These are phyloP conservation scores for Aureobasidium sp. DNA, from an alignment of 2,329 filamentous ascomycete species.

Conservation along the genomic window DNA sequence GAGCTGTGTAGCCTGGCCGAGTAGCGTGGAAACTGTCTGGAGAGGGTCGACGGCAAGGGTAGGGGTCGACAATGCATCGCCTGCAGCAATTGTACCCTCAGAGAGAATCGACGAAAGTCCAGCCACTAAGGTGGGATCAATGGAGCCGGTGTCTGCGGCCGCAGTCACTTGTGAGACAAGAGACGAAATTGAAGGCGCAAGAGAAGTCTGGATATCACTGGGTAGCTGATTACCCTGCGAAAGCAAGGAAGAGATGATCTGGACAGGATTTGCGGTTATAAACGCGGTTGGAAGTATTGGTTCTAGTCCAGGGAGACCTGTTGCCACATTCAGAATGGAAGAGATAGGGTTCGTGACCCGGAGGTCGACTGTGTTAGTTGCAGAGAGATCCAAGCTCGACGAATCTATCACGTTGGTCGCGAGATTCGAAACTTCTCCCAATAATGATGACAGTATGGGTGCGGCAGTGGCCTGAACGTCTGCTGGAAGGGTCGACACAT, in stretches of 20 bases:
- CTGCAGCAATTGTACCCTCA: not conserved
- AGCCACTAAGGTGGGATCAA: not conserved
- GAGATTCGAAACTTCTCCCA: not conserved
- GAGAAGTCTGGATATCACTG: not conserved
- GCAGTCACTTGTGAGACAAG: not conserved
- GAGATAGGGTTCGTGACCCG: not conserved
- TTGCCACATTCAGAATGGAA: not conserved
- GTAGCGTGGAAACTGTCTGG: not conserved
- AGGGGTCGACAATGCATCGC: not conserved
- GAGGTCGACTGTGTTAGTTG: not conserved
- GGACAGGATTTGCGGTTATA: not conserved
- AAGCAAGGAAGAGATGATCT: not conserved
- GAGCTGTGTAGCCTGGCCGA: not conserved
- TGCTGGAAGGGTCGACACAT: not conserved
- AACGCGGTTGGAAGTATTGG: not conserved
- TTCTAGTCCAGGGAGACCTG: not conserved
- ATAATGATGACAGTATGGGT: not conserved
- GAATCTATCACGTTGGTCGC: not conserved
- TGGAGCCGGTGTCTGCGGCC: not conserved
- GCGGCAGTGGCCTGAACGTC: not conserved
- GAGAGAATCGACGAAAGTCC: not conserved
- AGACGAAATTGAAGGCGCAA: not conserved
- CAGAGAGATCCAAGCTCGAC: not conserved
- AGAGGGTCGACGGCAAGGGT: not conserved
- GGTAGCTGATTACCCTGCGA: not conserved